These are phyloP conservation scores for Parietaria judaica DNA, from an alignment of 306 rosid genomes.

Conservation along the genomic window DNA sequence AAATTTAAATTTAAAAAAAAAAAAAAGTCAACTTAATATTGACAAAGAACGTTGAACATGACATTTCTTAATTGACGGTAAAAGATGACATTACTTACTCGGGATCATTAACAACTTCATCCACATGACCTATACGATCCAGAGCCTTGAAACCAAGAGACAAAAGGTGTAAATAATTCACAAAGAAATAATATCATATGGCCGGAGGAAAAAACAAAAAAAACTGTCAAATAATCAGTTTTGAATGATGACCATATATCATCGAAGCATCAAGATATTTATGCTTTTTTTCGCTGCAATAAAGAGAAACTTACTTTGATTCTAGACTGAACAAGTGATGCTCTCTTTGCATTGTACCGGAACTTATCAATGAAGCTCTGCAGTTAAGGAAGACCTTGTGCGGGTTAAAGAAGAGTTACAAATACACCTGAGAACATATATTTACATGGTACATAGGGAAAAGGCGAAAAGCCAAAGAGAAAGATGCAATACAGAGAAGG, in stretches of 20 bases:
- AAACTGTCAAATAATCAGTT: not conserved
- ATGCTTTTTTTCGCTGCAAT: not conserved
- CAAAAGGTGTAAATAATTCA: not conserved
- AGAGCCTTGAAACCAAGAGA: constrained; percentile 48
- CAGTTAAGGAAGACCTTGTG: constrained; percentile 21
- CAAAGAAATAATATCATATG: constrained; percentile 5
- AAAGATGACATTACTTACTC: constrained; percentile 58
- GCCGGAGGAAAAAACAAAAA: constrained; percentile 1
- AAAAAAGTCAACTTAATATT: constrained; percentile 12
- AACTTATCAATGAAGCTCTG: constrained; percentile 97
- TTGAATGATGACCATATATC: constrained; percentile 9
- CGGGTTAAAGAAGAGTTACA: constrained; percentile 21
- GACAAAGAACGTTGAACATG: constrained; percentile 10
- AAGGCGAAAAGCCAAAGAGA: not conserved
- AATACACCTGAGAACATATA: not conserved
- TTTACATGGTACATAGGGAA: not conserved
- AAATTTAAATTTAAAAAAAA: no score
- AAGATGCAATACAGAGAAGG: not conserved
- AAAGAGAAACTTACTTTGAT: constrained; percentile 65
- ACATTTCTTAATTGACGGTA: not conserved
- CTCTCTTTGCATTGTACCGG: constrained; percentile 97
- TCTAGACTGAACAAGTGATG: constrained; percentile 98
- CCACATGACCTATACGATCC: constrained; percentile 88
- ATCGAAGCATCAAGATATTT: constrained; percentile 2
- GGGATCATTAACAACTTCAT: constrained; percentile 88